A percentile compares a stretch with the other conserved stretches of the same genome.
phyloP scores from a whole-genome alignment of 352 stramenopile species.

The Pythium pectinolyticum region DNA sequence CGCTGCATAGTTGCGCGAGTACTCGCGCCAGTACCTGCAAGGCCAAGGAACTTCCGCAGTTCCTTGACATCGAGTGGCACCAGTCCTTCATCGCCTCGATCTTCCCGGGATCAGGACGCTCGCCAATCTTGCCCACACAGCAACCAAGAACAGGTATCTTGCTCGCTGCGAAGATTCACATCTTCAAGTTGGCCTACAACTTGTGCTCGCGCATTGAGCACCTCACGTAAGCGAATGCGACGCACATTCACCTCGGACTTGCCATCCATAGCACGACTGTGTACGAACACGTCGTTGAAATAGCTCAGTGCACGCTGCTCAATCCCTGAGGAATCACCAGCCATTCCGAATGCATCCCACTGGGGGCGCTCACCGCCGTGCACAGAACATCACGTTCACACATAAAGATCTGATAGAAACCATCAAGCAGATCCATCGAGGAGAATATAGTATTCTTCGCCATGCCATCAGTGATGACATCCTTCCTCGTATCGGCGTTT shows the following conservation, averaged over 20 bases:
- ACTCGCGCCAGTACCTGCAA: slow-evolving; percentile 10
- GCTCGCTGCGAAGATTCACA: slow-evolving; percentile 28
- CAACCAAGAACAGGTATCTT: slow-evolving; percentile 31
- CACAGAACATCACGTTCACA: slow-evolving; percentile 24
- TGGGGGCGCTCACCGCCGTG: slow-evolving; percentile 26
- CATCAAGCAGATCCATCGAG: slow-evolving; percentile 25
- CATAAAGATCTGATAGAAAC: slow-evolving; percentile 34
- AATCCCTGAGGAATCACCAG: slow-evolving; percentile 31
- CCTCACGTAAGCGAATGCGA: slow-evolving; percentile 14
- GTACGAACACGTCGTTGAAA: slow-evolving; percentile 36
- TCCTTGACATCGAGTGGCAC: slow-evolving; percentile 1
- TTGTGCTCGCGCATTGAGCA: slow-evolving; percentile 29
- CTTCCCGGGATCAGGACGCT: slow-evolving; percentile 20
- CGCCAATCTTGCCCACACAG: slow-evolving; percentile 21
- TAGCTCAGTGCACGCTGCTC: slow-evolving; percentile 26
- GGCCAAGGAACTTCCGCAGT: slow-evolving; percentile 7
- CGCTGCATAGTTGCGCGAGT: slow-evolving; percentile 10
- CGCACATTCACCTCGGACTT: slow-evolving; percentile 23
- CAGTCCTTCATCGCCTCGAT: slow-evolving; percentile 13
- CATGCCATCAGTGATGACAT: slow-evolving; percentile 31
- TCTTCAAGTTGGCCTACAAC: slow-evolving; percentile 30
- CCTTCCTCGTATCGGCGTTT: slow-evolving; percentile 33
- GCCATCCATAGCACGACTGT: slow-evolving; percentile 17
- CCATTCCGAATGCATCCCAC: slow-evolving; percentile 32
- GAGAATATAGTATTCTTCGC: slow-evolving; percentile 22